Evolutionary conservation across 768 basidiomycete species (phyloP).

Genomic region (Chiua virens): DNA sequence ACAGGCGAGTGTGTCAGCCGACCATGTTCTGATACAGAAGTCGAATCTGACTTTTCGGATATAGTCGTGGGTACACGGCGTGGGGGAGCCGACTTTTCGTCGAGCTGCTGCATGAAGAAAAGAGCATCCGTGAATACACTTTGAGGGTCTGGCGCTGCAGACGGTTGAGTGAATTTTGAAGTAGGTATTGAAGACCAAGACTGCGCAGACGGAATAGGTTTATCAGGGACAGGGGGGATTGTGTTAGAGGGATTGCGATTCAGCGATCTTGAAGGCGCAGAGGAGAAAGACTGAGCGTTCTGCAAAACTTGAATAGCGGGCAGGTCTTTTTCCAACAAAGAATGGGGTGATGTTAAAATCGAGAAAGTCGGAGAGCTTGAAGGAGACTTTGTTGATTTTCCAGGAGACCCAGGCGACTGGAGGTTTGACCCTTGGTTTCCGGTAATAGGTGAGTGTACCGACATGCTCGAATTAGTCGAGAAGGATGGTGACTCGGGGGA

Average conservation of each 20-base stretch:
- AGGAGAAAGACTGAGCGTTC: slow-evolving; percentile 8
- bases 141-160: slow-evolving; percentile 25
- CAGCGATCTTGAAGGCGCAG: slow-evolving; percentile 11
- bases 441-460: slow-evolving; percentile 15
- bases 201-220: slow-evolving; percentile 15
- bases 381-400: slow-evolving; percentile 21
- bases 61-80: slow-evolving; percentile 48
- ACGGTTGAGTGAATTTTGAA: slow-evolving; percentile 25
- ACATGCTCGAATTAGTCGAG: slow-evolving; percentile 30
- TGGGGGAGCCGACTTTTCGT: slow-evolving; percentile 30
- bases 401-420: slow-evolving; percentile 18
- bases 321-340: slow-evolving; percentile 32
- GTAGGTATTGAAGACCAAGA: slow-evolving; percentile 24
- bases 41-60: slow-evolving; percentile 41
- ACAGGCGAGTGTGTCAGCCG: slow-evolving; percentile 10
- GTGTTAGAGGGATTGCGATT: slow-evolving; percentile 9
- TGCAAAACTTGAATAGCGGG: slow-evolving; percentile 35
- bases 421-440: slow-evolving; percentile 13
- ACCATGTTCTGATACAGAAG: slow-evolving; percentile 33
- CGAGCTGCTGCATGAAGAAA: slow-evolving; percentile 67
- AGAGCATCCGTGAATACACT: slow-evolving; percentile 56
- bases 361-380: slow-evolving; percentile 29
- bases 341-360: slow-evolving; percentile 38
- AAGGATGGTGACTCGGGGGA: slow-evolving; percentile 34
- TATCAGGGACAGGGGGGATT: slow-evolving; percentile 31